Evolutionary conservation across 1,284 basidiomycete species (phyloP).

Genomic region (Singerocomus rubriflavus): DNA sequence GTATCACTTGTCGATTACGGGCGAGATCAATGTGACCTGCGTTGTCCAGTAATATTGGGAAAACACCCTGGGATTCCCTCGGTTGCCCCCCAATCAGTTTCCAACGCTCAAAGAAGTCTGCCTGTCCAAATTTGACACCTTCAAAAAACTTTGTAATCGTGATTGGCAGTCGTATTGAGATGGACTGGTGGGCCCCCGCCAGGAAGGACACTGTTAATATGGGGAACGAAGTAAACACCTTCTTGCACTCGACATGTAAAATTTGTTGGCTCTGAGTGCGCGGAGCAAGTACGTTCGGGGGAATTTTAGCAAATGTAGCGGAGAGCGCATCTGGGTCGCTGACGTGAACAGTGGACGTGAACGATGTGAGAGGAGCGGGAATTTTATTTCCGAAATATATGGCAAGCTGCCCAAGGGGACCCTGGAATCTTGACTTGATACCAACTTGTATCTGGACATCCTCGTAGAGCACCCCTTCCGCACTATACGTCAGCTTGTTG

Average conservation of each 20-base stretch:
- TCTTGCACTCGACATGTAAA: slow-evolving; percentile 92
- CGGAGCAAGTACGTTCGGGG: slow-evolving; percentile 74
- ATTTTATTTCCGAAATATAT: slow-evolving; percentile 98
- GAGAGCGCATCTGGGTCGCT: slow-evolving; percentile 72
- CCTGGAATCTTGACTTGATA: slow-evolving; percentile 94
- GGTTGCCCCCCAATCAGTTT: slow-evolving; percentile 94
- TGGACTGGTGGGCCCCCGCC: slow-evolving; percentile 85
- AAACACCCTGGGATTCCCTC: slow-evolving; percentile 87
- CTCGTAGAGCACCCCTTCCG: slow-evolving; percentile 94
- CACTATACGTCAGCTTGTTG: slow-evolving; percentile 75
- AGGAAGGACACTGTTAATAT: slow-evolving; percentile 89
- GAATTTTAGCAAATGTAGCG: slow-evolving; percentile 86
- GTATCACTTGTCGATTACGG: slow-evolving; percentile 73
- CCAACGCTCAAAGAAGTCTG: slow-evolving; percentile 98
- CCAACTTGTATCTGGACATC: slow-evolving; percentile 95
- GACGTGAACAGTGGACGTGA: slow-evolving; percentile 81
- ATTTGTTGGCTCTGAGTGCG: slow-evolving; percentile 92
- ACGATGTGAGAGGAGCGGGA: slow-evolving; percentile 80
- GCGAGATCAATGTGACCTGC: slow-evolving; percentile 71
- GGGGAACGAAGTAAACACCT: slow-evolving; percentile 75
- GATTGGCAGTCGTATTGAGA: slow-evolving; percentile 84
- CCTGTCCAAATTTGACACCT: slow-evolving; percentile 78
- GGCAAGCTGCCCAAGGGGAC: slow-evolving; percentile 86
- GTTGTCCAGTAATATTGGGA: slow-evolving; percentile 70
- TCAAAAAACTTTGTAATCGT: slow-evolving; percentile 92